Evolutionary conservation across 805 yeast species (phyloP), one percentile per base, ranked within the genome.

Genomic region (Candida mattraensis): DNA sequence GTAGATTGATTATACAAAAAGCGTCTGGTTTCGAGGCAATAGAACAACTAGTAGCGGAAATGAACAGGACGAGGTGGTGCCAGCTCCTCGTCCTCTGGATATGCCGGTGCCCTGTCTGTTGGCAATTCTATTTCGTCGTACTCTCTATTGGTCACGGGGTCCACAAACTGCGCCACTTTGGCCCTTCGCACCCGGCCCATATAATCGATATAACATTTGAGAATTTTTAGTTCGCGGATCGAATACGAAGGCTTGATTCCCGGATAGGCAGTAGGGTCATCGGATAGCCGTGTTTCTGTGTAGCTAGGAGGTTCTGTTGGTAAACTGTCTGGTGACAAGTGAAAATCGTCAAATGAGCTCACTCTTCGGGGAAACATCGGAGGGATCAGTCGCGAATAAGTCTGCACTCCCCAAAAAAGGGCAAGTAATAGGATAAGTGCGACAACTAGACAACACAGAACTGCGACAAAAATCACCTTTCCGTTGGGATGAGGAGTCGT

Each of bases 261-360:
- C 6, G 33, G 26, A 21, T 30, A 34, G 3, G 35, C 10, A 20
- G 26, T 10, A 9, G 35, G 39, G 16, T 22, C 31, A 19, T 43
- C 47, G 4, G 40, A 24, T 8, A 38, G 31, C 19, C 37, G 24
- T 19, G 41, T 39, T n/a, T 42, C 46, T 4, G 20, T 23, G 36
- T 47, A 47, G 12, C 40, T 26, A 9, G 51, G 51, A 3, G 51
- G 51, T 17, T 20, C 18, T n/a, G n/a, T n/a, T n/a, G n/a, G n/a
- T n/a, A n/a, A n/a, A n/a, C n/a, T n/a, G n/a, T n/a, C n/a, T n/a
- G n/a, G n/a, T n/a, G n/a, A n/a, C n/a, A n/a, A n/a, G n/a, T n/a
- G n/a, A n/a, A n/a, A n/a, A n/a, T n/a, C n/a, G n/a, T n/a, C n/a
- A n/a, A n/a, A 8, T 19, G 4, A 18, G 7, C 35, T 18, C 25